These are phyloP conservation scores for Magnaporthales sp. DNA, from an alignment of 2,329 filamentous ascomycete genomes.

Conservation along the genomic window DNA sequence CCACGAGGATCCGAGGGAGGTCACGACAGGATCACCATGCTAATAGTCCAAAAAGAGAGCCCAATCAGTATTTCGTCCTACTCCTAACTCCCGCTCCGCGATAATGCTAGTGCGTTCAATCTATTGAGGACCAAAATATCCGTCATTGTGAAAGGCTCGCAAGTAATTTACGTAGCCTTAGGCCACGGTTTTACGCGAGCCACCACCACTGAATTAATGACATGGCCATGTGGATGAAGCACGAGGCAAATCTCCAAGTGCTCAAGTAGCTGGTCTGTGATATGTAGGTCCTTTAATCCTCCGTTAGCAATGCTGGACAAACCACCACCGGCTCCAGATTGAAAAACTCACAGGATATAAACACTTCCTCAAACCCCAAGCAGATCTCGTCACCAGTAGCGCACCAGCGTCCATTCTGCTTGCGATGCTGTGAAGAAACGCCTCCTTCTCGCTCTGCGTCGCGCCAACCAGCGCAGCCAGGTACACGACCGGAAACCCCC, in stretches of 20 bases:
- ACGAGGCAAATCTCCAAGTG: conserved; percentile 29
- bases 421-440: conserved; percentile 26
- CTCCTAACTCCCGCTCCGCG: not conserved
- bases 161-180: not conserved
- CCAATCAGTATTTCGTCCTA: not conserved
- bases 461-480: conserved; percentile 40
- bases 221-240: conserved; percentile 37
- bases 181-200: conserved; percentile 12
- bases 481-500: conserved; percentile 34
- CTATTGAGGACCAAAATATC: not conserved
- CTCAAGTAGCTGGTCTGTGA: conserved; percentile 18
- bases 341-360: conserved; percentile 36
- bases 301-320: too few species aligned
- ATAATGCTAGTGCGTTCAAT: not conserved
- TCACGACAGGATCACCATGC: not conserved
- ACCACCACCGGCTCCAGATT: too few species aligned
- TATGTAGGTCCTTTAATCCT: not conserved
- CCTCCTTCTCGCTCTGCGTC: conserved; percentile 30
- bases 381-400: conserved; percentile 35
- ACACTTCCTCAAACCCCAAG: conserved; percentile 31
- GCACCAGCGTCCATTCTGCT: conserved; percentile 29
- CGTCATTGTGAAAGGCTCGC: not conserved
- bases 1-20: not conserved
- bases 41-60: not conserved
- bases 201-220: conserved; percentile 41